These are phyloP conservation scores for Colletotrichum spinosum DNA, from an alignment of 2,329 filamentous ascomycete genomes.

Conservation along the genomic window DNA sequence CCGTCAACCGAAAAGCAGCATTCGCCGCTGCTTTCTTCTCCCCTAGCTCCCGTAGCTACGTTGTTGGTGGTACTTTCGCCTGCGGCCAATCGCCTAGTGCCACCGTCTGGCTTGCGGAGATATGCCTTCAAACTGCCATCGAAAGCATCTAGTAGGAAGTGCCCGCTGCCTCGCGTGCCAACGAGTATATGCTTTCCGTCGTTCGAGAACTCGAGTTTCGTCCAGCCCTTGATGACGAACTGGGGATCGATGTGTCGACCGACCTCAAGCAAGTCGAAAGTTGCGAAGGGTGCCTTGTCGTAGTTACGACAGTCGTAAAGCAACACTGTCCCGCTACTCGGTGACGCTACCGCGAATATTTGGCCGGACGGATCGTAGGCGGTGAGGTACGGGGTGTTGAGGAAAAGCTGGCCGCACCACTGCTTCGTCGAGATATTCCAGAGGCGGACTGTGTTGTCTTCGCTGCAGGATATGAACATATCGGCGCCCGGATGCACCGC, in stretches of 20 bases:
- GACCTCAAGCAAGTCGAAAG: constrained; percentile 80
- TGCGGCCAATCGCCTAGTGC: constrained; percentile 62
- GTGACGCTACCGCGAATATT: constrained; percentile 90
- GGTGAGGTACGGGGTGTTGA: constrained; percentile 84
- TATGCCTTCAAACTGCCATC: constrained; percentile 83
- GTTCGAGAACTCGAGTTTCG: constrained; percentile 93
- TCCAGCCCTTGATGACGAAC: constrained; percentile 80
- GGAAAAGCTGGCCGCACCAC: constrained; percentile 81
- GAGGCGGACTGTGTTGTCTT: constrained; percentile 90
- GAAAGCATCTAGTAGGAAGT: constrained; percentile 95
- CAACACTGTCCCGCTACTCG: constrained; percentile 81
- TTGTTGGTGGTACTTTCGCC: constrained; percentile 58
- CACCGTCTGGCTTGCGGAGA: constrained; percentile 69
- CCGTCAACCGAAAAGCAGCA: constrained; percentile 92
- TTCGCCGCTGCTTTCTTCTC: constrained; percentile 75
- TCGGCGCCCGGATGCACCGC: constrained; percentile 88
- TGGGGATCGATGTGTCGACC: constrained; percentile 62
- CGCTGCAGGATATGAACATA: constrained; percentile 90
- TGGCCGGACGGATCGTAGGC: constrained; percentile 93
- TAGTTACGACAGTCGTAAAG: constrained; percentile 96
- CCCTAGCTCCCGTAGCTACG: constrained; percentile 57
- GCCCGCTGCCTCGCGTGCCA: constrained; percentile 84
- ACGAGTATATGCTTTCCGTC: constrained; percentile 90
- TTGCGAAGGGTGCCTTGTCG: constrained; percentile 89
- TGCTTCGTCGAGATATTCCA: constrained; percentile 90